Evolutionary conservation across 179 eudicot genomes (phyloP), one percentile per base, ranked within the genome.

Genomic region (Nepenthes alata): DNA sequence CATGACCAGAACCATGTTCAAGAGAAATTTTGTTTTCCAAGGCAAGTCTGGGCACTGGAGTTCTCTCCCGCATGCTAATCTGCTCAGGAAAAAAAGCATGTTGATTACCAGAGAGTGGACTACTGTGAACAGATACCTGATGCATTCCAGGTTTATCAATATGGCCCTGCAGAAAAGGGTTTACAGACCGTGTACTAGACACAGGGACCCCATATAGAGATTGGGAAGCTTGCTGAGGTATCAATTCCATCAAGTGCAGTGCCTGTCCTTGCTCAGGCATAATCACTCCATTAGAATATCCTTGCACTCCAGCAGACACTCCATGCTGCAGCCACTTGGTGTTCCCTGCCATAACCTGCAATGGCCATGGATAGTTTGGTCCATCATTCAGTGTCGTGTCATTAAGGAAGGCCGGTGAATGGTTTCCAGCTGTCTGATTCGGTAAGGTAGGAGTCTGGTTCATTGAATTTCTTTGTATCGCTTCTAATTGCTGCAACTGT

Each of bases 191-290:
- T 53, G 87, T 69, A 63, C 70, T 65, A 36, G 98, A 81, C 58
- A 87, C 79, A 71, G 99, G 99, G 73, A 79, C 86, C 71, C 97
- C 94, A 70, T 83, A 87, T 8, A 85, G 72, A 69, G 99, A 85
- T 53, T 87, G 94, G 55, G 90, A 80, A 75, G 65, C 71, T 77
- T 85, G 90, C 62, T 83, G 95, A 52, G 86, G 85, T 70, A 65
- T 70, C 54, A 82, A 65, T 57, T 81, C 83, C 83, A 74, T 73
- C 37, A 77, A 68, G 62, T 72, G 83, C 67, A 72, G 64, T 51
- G 88, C 70, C 72, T 83, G 97, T 56, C 85, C 82, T 69, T 80
- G 87, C 64, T 80, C 88, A 44, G 85, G 82, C 50, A 78, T 59
- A 53, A 76, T 73, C 58, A 73, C 62, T 50, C 89, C 95, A 67